These are phyloP conservation scores for Ceraceosorus bombacis DNA, from an alignment of 1,284 basidiomycete species.

Conservation along the genomic window DNA sequence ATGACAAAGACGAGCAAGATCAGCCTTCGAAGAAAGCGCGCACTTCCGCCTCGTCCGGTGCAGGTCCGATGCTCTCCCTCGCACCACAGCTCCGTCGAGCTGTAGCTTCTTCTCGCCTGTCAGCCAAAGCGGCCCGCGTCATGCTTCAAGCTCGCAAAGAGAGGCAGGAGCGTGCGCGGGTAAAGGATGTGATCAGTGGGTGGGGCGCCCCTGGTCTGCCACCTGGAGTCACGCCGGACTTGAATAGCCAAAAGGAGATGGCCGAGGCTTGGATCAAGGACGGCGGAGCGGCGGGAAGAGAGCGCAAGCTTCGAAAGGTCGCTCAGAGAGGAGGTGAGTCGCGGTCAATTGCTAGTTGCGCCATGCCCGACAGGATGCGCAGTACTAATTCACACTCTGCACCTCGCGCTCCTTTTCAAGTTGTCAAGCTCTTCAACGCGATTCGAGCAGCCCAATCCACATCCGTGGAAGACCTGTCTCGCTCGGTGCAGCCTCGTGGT, in stretches of 20 bases:
- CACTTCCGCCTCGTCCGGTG: not conserved
- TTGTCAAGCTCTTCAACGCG: conserved; percentile 48
- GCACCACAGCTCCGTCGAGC: conserved; percentile 40
- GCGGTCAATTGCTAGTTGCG: not conserved
- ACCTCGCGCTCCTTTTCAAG: not conserved
- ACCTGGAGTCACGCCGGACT: conserved; percentile 20
- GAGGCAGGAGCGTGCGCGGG: conserved; percentile 37
- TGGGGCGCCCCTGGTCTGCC: conserved; percentile 43
- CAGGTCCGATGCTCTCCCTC: conserved; percentile 39
- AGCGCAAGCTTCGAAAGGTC: conserved; percentile 41
- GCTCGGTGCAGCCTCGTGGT: no score
- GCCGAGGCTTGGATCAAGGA: conserved; percentile 23
- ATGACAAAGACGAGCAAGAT: conserved; percentile 7
- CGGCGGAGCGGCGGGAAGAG: conserved; percentile 38
- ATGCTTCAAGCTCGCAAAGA: conserved; percentile 35
- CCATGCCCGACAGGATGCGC: not conserved
- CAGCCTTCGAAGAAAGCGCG: not conserved
- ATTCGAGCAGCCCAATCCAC: conserved; percentile 45
- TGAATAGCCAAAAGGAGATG: conserved; percentile 22
- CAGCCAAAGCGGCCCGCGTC: conserved; percentile 39
- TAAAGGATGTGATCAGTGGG: conserved; percentile 44
- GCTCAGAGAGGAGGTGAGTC: conserved; percentile 39
- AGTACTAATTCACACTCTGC: not conserved
- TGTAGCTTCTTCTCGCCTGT: conserved; percentile 32
- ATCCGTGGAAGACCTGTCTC: conserved; percentile 23